Evolutionary conservation across 768 basidiomycete species (phyloP).

Genomic region (Arthromyces matolae): DNA sequence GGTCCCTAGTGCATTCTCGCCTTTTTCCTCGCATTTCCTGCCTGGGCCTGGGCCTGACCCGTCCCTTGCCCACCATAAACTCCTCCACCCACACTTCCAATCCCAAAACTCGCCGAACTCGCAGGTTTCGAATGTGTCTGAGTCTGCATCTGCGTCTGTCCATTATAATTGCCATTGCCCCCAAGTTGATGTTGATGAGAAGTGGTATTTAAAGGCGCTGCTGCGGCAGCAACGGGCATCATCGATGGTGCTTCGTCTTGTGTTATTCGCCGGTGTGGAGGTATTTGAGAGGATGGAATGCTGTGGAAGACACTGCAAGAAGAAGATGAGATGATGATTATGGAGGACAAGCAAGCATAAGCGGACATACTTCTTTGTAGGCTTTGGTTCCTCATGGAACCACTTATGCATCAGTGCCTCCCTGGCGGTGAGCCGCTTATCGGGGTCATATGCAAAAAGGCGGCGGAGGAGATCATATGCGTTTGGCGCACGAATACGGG

Average conservation of each 20-base stretch:
- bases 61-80: constrained; percentile 29
- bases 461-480: constrained; percentile 83
- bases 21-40: no score
- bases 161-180: constrained; percentile 17
- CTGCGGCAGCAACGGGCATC: constrained; percentile 62
- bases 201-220: no score
- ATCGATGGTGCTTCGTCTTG: constrained; percentile 90
- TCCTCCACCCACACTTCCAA: constrained; percentile 61
- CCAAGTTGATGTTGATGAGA: constrained; percentile 46
- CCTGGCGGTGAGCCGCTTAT: constrained; percentile 76
- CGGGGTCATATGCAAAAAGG: constrained; percentile 90
- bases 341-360: no score
- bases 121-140: constrained; percentile 60
- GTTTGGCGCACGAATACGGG: constrained; percentile 52
- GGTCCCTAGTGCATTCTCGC: constrained; percentile 50
- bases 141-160: constrained; percentile 43
- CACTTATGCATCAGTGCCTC: constrained; percentile 83
- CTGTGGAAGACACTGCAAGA: constrained; percentile 66
- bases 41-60: constrained; percentile 32
- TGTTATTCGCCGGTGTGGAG: constrained; percentile 85
- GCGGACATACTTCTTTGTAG: constrained; percentile 73
- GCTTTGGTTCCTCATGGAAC: constrained; percentile 89
- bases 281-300: constrained; percentile 60
- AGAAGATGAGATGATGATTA: no score
- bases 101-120: constrained; percentile 62